Evolutionary conservation across 495 filamentous ascomycete species (phyloP), one percentile per base, ranked within the genome.

Genomic region (Xylaria flabelliformis): DNA sequence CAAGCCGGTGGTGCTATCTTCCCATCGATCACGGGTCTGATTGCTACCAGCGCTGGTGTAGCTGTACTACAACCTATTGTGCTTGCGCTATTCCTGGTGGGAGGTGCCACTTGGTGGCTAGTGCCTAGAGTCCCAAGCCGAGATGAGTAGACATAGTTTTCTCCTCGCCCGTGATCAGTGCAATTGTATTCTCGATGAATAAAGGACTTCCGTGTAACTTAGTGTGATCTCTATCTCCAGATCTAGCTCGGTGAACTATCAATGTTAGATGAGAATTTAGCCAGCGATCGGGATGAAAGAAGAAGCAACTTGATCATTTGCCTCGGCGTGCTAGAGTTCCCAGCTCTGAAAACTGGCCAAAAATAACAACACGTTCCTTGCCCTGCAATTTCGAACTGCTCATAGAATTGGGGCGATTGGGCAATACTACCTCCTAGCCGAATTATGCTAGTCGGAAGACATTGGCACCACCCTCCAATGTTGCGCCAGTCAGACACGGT

Each of bases 361-460:
- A 98, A 13, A n/a, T n/a, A n/a, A n/a, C n/a, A n/a, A 99, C 95
- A 69, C 90, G 91, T 79, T 95, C 90, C 80, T 96, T 89, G 65
- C 97, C 94, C 94, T 29, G 95, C 94, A 76, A 99, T 97, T 79
- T 94, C 91, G 86, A 97, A 94, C 76, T 99, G 96, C 85, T 99
- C 98, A 81, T 97, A 95, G 62, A 99, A 89, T 81, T 99, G 96
- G 15, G 96, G 96, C 0, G 79, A 82, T 82, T 97, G 93, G 24
- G 95, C 95, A 13, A 98, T 89, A 99, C 3, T 29, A 91, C 94
- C 63, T 91, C 90, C 71, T 91, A 86, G 73, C 91, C 93, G 81
- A 98, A 98, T 82, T 99, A 99, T 55, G 93, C 90, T 63, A 98
- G 86, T 73, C 93, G 89, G 84, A 99, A 99, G 24, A 98, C 94